Evolutionary conservation across 371 early-diverging fungal genomes (phyloP), one percentile per base, ranked within the genome.

Genomic region (Coemansia sp.): DNA sequence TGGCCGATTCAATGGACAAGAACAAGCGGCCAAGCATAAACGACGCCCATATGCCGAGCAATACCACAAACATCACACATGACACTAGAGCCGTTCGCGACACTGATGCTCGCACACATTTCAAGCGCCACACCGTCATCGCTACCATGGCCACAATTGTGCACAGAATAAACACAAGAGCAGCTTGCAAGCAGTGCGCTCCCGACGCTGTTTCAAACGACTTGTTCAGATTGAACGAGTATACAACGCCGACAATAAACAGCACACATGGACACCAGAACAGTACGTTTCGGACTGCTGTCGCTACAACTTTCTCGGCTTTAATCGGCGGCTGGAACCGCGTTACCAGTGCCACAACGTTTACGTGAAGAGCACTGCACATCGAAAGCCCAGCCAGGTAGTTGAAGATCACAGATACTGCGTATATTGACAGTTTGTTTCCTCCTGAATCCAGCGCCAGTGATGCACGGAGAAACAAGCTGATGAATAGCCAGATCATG

Each of bases 1-100:
- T 63, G 16, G 44, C 58, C 12, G 50, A 66, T 11, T 47, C 40
- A 48, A 74, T 11, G 1, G 52, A 25, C 44, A 60, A 53, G 33
- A 70, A 68, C 9, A 69, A 21, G 37, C 71, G 59, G 4, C 37
- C 48, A 21, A 59, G 52, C 71, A 70, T 70, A n/a, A 48, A 70
- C 5, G 23, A 18, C 40, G 61, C 62, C 71, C 71, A 70, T 28
- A 70, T 6, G 1, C n/a, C 47, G 42, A 70, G n/a, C 14, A 68
- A 12, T 16, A 70, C 5, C 4, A 26, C 6, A 8, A 60, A 51
- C 25, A 23, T 28, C 6, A 53, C 37, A 9, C 37, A 37, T 2
- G 37, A 37, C 37, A 37, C 37, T 37, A 9, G 37, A 1, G 37
- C 37, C 37, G 2, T 8, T 11, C 37, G 37, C 37, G 37, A 37